Base-by-base conservation (phyloP, 2,329 filamentous ascomycete species). In the Phialophora tarda region DNA sequence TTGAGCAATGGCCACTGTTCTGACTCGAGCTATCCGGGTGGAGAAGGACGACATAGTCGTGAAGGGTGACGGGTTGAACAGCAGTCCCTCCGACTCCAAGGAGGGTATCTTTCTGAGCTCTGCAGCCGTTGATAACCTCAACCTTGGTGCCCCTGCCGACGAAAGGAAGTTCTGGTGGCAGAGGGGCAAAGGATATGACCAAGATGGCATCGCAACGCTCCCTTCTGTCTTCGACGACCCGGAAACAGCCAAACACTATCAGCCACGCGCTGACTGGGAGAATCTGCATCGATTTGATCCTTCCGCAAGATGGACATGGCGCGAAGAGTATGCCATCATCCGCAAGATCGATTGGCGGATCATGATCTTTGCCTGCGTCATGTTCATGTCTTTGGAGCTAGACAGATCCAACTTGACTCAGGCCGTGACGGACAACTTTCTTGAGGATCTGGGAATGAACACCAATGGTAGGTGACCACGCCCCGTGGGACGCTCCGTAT, bases 311-410 rank as follows among this genome's bases (percentile, higher is more conserved):
- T 77, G 75, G 73, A 77, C 74, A 6, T 71, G 71, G 55, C 60
- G 71, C 1, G 75, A 77, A 57, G 67, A 69, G 51, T 67, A 65
- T 47, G 47, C 54, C 11, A 17, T 67, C 47, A n/a, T 69, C 1
- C 64, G 64, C 10, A 68, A 66, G 63, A 70, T 71, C 38, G 77
- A 78, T 64, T 69, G 66, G 50, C 69, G 65, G 30, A 76, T 78
- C 30, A 75, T 74, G 62, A 66, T 69, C 21, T 70, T 66, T 32
- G 78, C 66, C 5, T 70, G 69, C 34, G 47, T 88, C 34, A 88
- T 88, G 75, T 89, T 89, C 76, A 88, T 89, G 64, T 85, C 85
- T 0, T 79, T 89, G 4, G 86, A 89, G 73, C 78, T 89, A 7
- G 87, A 89, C 73, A 80, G 88, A 56, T 86, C 86, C 59, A 90